Percentiles rank a stretch among this genome's conserved stretches.
Conservation (phyloP, 306 rosid species). For the Arachis hypogaea region DNA sequence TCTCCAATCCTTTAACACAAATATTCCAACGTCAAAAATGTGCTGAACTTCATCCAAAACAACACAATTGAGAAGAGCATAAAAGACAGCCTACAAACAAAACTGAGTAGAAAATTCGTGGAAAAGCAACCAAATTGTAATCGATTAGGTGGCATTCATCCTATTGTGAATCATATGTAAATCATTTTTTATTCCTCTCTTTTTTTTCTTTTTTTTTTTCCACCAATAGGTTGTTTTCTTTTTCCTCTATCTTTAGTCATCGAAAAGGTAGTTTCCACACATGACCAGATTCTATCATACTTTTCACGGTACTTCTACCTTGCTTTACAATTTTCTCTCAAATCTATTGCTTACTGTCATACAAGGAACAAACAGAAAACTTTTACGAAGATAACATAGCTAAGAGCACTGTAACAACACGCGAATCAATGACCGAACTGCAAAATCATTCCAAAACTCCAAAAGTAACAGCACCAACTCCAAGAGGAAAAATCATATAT, state of each 20-base stretch:
- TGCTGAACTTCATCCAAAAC: slow-evolving; percentile 9
- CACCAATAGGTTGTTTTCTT: neutral
- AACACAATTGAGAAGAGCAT: slow-evolving; percentile 3
- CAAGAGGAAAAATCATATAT: neutral
- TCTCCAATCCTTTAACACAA: slow-evolving; percentile 82
- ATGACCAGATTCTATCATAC: neutral
- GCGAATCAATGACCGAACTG: slow-evolving; percentile 32
- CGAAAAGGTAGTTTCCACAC: neutral
- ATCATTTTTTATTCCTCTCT: neutral
- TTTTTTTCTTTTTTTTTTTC: neutral
- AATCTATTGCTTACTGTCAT: neutral
- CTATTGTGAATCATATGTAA: neutral
- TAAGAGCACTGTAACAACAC: slow-evolving; percentile 11
- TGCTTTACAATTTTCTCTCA: neutral
- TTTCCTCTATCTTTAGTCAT: neutral
- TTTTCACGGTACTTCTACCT: neutral
- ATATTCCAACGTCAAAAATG: slow-evolving; percentile 9
- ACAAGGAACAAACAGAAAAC: neutral
- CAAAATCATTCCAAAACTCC: slow-evolving; percentile 24
- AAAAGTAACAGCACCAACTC: slow-evolving; percentile 20
- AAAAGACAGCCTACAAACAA: slow-evolving; percentile 1
- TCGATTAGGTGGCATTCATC: no score
- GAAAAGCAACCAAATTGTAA: neutral
- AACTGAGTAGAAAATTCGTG: neutral
- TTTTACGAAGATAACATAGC: slow-evolving; percentile 1